Conservation (phyloP, 352 stramenopile species). For the Phytophthora parvispora region DNA sequence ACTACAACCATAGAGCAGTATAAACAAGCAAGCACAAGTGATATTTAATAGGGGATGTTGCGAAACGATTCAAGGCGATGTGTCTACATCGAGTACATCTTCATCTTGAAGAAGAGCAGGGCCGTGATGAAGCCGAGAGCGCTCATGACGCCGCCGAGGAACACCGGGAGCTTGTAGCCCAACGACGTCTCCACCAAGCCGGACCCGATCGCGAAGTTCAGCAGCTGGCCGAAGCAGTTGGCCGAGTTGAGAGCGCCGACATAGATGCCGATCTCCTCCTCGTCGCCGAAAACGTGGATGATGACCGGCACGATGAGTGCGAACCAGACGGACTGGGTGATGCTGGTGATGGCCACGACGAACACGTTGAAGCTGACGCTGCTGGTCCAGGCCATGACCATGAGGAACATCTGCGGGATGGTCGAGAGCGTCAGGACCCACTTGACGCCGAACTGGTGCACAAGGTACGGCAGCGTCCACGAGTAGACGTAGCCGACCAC, state of each 20-base stretch:
- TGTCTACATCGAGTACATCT: constrained; percentile 77
- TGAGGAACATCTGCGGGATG: constrained; percentile 46
- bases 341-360: constrained; percentile 40
- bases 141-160: constrained; percentile 46
- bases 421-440: constrained; percentile 41
- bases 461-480: constrained; percentile 47
- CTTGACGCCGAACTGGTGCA: constrained; percentile 47
- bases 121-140: constrained; percentile 36
- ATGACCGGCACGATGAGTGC: constrained; percentile 56
- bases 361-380: constrained; percentile 30
- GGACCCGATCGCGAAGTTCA: constrained; percentile 46
- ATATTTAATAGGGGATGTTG: background rate
- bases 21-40: background rate
- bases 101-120: constrained; percentile 52
- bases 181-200: constrained; percentile 41
- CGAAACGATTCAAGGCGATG: background rate
- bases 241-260: constrained; percentile 62
- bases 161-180: constrained; percentile 49
- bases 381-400: constrained; percentile 41
- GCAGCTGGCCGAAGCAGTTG: constrained; percentile 48
- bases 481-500: constrained; percentile 48
- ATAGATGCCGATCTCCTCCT: constrained; percentile 51
- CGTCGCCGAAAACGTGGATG: constrained; percentile 54
- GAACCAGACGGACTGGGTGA: constrained; percentile 50
- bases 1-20: too few relatives aligned